phyloP scores from a whole-genome alignment of 139 green algal genomes.

The Closterium sp. region DNA sequence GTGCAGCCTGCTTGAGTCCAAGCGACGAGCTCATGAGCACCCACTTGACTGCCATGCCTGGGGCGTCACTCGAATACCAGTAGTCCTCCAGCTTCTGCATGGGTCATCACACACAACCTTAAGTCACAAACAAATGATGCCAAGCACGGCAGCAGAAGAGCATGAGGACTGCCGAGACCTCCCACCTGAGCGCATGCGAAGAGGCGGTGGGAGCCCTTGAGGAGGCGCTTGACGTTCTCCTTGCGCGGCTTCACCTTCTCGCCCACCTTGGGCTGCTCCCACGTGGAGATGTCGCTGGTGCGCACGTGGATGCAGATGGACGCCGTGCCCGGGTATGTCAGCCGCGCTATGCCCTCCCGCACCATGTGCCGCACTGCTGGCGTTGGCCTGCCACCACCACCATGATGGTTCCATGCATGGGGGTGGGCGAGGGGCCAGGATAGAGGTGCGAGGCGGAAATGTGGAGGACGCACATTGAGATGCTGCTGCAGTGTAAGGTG shows the following conservation, averaged over 20 bases:
- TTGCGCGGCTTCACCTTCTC: background rate
- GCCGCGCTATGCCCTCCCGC: background rate
- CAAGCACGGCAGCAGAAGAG: background rate
- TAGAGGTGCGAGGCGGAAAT: background rate
- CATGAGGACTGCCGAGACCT: background rate
- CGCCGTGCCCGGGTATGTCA: background rate
- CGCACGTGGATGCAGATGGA: conserved; percentile 5
- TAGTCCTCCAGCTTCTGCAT: conserved; percentile 4
- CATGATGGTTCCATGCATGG: background rate
- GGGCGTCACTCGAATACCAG: background rate
- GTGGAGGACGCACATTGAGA: background rate
- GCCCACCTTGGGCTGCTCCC: background rate
- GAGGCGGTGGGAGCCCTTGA: background rate
- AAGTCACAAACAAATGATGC: background rate
- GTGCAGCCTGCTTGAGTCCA: background rate
- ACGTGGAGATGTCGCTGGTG: background rate
- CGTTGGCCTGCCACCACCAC: background rate
- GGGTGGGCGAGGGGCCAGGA: background rate
- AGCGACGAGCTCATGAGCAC: background rate
- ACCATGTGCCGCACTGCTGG: background rate
- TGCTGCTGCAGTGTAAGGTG: background rate
- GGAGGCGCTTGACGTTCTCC: background rate
- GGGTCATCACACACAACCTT: background rate
- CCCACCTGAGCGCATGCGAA: conserved; percentile 2
- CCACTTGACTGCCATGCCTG: background rate